phyloP scores from a whole-genome alignment of 1,284 basidiomycete genomes.

The Sparassis latifolia region DNA sequence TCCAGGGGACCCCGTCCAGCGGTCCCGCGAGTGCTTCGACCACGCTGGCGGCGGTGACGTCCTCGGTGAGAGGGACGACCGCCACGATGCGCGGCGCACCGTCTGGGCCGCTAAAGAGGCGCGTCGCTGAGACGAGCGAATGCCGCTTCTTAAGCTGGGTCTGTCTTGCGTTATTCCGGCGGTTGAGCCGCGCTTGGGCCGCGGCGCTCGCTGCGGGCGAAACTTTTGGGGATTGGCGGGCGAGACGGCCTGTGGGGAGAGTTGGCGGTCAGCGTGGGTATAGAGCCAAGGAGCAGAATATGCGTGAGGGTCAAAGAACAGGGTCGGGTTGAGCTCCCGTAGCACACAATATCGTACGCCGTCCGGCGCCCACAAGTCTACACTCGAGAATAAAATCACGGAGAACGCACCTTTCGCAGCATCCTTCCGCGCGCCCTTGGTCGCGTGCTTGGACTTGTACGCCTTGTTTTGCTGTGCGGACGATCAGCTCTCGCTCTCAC shows the following conservation, averaged over 20 bases:
- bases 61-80: constrained; percentile 70
- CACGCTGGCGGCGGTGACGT: constrained; percentile 49
- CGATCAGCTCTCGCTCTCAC: background rate
- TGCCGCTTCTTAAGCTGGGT: constrained; percentile 65
- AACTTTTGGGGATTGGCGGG: constrained; percentile 48
- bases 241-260: constrained; percentile 40
- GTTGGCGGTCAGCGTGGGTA: background rate
- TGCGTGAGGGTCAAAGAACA: background rate
- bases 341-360: background rate
- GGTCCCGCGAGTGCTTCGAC: constrained; percentile 60
- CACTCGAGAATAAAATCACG: background rate
- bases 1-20: constrained; percentile 52
- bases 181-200: constrained; percentile 60
- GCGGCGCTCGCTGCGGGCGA: constrained; percentile 32
- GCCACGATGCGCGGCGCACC: constrained; percentile 79
- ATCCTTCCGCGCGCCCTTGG: constrained; percentile 77
- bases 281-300: background rate
- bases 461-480: constrained; percentile 72
- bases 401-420: constrained; percentile 65
- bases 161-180: constrained; percentile 79
- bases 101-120: constrained; percentile 71
- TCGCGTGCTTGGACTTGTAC: constrained; percentile 86
- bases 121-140: constrained; percentile 60
- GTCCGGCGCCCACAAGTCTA: background rate
- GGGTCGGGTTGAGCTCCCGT: background rate